Evolutionary conservation across 2,329 filamentous ascomycete genomes (phyloP).

Genomic region (Scedosporium minutisporum): DNA sequence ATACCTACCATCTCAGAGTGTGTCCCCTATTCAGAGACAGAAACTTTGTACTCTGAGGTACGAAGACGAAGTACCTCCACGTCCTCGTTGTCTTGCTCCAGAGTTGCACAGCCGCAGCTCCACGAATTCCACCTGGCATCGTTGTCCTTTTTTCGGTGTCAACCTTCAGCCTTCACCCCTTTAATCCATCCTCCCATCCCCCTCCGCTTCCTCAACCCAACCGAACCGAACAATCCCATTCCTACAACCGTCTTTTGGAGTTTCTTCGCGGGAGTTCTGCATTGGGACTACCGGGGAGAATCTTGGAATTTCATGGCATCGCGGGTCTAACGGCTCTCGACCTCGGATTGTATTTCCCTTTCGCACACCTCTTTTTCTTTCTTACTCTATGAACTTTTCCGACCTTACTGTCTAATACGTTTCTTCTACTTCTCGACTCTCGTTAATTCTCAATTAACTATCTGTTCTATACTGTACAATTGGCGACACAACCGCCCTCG

Average conservation of each 20-base stretch:
- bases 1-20: too few species aligned
- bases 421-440: conserved; percentile 4
- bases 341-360: not conserved
- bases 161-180: not conserved
- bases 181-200: not conserved
- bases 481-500: not conserved
- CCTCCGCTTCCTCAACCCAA: not conserved
- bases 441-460: conserved; percentile 1
- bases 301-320: conserved; percentile 43
- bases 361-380: not conserved
- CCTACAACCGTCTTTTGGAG: not conserved
- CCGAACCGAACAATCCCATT: not conserved
- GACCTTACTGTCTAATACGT: not conserved
- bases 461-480: not conserved
- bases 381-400: not conserved
- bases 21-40: too few species aligned
- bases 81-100: not conserved
- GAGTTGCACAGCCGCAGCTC: not conserved
- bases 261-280: not conserved
- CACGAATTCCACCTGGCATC: conserved; percentile 1
- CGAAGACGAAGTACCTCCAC: not conserved
- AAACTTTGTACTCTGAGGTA: not conserved
- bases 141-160: conserved; percentile 4
- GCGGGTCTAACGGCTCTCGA: conserved; percentile 13
- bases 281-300: conserved; percentile 31